Base-by-base conservation (phyloP, 2,329 filamentous ascomycete species). In the Aspergillus hortae region DNA sequence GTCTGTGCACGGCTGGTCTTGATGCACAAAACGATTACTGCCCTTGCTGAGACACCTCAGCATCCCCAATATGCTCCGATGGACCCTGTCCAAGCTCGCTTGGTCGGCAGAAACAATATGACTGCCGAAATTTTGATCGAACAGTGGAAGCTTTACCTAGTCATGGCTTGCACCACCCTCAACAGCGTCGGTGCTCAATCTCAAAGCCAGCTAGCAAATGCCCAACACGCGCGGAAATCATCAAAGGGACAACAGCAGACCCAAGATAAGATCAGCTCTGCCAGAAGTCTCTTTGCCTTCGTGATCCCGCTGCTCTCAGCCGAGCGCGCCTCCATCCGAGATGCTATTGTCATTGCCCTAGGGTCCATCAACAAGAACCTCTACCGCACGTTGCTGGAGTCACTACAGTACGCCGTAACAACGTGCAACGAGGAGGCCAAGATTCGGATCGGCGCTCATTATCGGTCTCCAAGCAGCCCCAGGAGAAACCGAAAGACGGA, bases 81-180 rank as follows among this genome's bases (percentile, higher is more conserved):
- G 43, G 72, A 72, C 53, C 60, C 61, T 30, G 58, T 64, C 6
- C 70, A 72, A 36, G 66, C 61, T 46, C 77, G 66, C 53, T 71
- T 59, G 56, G 63, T 61, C 64, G 75, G 54, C 65, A 75, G 59
- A 78, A 84, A 65, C 80, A 53, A 85, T 81, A 53, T 87, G 1
- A 88, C 91, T 15, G 89, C 92, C 0, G 91, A 95, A 62, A 85
- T 95, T 19, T 80, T 96, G 52, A 85, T 99, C 53, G 95, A 97
- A 70, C 94, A 99, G 68, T 99, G 92, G 92, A 97, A 96, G 71
- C 77, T 97, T 2, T 97, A 97, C 68, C 80, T 99, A 23, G 92
- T 96, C 50, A 96, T 99, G 74, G 94, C 92, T 9, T 99, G 95
- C 72, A 96, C 92, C 9, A 97, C 94, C 0, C 78, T 99, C 51